Base-by-base conservation (phyloP, 2,329 filamentous ascomycete genomes). In the Xylariaceae sp. region DNA sequence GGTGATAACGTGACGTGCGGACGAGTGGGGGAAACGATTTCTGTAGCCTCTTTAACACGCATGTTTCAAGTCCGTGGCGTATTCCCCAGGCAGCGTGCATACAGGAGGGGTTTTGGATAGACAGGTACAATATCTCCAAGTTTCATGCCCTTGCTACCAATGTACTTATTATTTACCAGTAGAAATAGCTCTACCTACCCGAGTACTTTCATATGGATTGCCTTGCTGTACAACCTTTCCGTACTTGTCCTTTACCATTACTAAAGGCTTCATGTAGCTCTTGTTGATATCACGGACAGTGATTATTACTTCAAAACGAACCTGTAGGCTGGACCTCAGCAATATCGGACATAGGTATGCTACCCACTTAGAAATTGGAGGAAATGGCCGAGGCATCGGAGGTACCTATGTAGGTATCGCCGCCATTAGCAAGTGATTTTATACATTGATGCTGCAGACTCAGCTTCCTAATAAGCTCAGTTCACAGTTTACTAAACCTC, bases 1-100 rank as follows among this genome's bases (percentile, higher is more conserved):
- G 53, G 46, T 27, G 21, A 8, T n/a, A n/a, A n/a, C n/a, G 15
- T 23, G 11, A n/a, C 39, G 52, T 36, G 46, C 29, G 52, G 42
- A 10, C 24, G 33, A 48, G 33, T n/a, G n/a, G n/a, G n/a, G n/a
- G n/a, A n/a, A n/a, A n/a, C n/a, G n/a, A n/a, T n/a, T n/a, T n/a
- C n/a, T n/a, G n/a, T 48, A 23, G 24, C 45, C 35, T 23, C 24
- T 39, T 39, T 36, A 32, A 44, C 37, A 16, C n/a, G 33, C 33
- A 41, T 35, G 18, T 50, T 40, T 2, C 13, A 9, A 23, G 20
- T 37, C 13, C 10, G 32, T n/a, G n/a, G n/a, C n/a, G n/a, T n/a
- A n/a, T n/a, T n/a, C 7, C 20, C 26, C 39, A 32, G 18, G 10
- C n/a, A 32, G 18, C 27, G 13, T 29, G 44, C 23, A 13, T 9